Base-by-base conservation (phyloP, 495 filamentous ascomycete genomes). In the Aspergillus carlsbadensis region DNA sequence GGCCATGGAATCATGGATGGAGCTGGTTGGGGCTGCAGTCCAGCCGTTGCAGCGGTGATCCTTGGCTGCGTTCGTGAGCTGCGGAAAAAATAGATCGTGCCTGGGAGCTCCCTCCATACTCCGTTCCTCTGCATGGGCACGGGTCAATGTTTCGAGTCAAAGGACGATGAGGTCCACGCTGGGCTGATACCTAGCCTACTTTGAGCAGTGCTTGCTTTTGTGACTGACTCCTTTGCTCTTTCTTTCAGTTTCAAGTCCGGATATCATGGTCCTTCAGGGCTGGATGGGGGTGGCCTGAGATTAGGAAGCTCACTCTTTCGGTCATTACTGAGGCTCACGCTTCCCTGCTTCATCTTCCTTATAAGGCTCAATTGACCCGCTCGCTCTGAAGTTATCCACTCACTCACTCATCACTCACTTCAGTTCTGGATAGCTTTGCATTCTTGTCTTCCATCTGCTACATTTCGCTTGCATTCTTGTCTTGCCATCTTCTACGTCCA, bases 201-300 rank as follows among this genome's bases (percentile, higher is more conserved):
- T 29, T 8, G 26, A 29, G 26, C 21, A 18, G 20, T 36, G 3
- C 10, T 50, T 53, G 40, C 39, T 50, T 50, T 26, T 46, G 6
- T 45, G 26, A 44, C 42, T 14, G 36, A 17, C 36, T 54, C n/a
- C 29, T 22, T 54, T 54, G n/a, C n/a, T n/a, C n/a, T 46, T 21
- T 15, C 24, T 29, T 46, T 29, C 33, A 11, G 18, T 54, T 33
- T 24, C 14, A 22, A 31, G 7, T 21, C 45, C 34, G 15, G 6
- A 42, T 42, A 41, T 33, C 26, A 15, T 21, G 24, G 37, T 18
- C 14, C 49, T 52, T 18, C 17, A 33, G 22, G 37, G 49, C 37
- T 52, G 49, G 37, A 42, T 18, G n/a, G 29, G 15, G 49, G 49
- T 42, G 36, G 49, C 49, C 49, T 52, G 37, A 52, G 36, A 31